Percentiles rank a stretch among this genome's conserved stretches.
These are phyloP conservation scores for Hymenoscyphus albidus DNA, from an alignment of 2,329 filamentous ascomycete species.

Conservation along the genomic window DNA sequence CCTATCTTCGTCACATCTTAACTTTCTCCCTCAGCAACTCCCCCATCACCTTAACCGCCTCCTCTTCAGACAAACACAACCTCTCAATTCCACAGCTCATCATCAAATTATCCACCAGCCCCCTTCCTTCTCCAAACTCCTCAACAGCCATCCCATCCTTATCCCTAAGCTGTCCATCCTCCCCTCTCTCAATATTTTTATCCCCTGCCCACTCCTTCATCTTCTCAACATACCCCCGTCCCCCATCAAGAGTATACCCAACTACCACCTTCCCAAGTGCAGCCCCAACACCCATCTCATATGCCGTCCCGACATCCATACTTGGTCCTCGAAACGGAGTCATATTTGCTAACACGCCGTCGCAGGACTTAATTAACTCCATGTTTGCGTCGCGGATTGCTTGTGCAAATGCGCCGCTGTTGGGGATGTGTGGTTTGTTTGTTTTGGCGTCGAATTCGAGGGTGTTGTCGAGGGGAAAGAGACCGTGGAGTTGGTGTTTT, in stretches of 20 bases:
- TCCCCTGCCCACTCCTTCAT: slow-evolving; percentile 9
- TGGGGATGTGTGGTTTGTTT: slow-evolving; percentile 9
- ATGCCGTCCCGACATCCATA: slow-evolving; percentile 29
- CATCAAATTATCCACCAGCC: slow-evolving; percentile 32
- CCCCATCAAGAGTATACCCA: slow-evolving; percentile 21
- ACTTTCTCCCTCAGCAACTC: slow-evolving; percentile 15
- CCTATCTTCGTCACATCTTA: too few species aligned
- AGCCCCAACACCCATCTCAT: slow-evolving; percentile 29
- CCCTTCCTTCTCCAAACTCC: slow-evolving; percentile 42
- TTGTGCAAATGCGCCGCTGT: slow-evolving; percentile 17
- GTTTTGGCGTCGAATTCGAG: slow-evolving; percentile 3
- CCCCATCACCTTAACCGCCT: slow-evolving; percentile 19
- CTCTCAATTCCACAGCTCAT: slow-evolving; percentile 23
- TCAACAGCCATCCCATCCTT: slow-evolving; percentile 36
- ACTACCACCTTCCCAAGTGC: slow-evolving; percentile 26
- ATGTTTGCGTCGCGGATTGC: slow-evolving; percentile 27
- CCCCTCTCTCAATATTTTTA: slow-evolving; percentile 14
- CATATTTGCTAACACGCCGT: slow-evolving; percentile 28
- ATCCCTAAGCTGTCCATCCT: slow-evolving; percentile 27
- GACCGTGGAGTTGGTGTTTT: slow-evolving; percentile 18
- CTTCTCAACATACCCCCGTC: slow-evolving; percentile 22
- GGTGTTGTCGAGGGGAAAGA: slow-evolving; percentile 27
- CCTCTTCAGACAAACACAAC: slow-evolving; percentile 24
- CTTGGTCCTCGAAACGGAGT: slow-evolving; percentile 26
- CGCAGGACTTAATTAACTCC: slow-evolving; percentile 21